Conservation (phyloP, 2,329 filamentous ascomycete genomes). For the Penicillium hesseltinei region DNA sequence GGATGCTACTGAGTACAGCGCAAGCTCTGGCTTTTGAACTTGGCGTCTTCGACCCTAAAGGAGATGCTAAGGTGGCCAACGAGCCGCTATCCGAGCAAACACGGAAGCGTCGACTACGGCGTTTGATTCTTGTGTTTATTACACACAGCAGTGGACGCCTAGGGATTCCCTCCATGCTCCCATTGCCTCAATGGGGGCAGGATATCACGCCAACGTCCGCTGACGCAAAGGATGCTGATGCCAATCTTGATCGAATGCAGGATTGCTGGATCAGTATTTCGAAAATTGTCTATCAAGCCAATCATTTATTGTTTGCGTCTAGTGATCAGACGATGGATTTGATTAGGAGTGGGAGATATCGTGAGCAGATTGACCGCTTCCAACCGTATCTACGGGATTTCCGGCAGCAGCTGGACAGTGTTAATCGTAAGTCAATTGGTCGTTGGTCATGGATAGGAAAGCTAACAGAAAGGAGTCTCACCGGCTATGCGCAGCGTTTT, state of each 20-base stretch:
- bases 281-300: slow-evolving; percentile 85
- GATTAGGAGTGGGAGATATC: slow-evolving; percentile 82
- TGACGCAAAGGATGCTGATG: slow-evolving; percentile 32
- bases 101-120: slow-evolving; percentile 77
- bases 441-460: background rate
- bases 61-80: slow-evolving; percentile 63
- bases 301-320: slow-evolving; percentile 82
- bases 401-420: slow-evolving; percentile 78
- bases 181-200: slow-evolving; percentile 49
- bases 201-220: slow-evolving; percentile 36
- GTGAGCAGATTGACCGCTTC: slow-evolving; percentile 75
- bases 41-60: slow-evolving; percentile 90
- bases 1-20: slow-evolving; percentile 93
- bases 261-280: slow-evolving; percentile 95
- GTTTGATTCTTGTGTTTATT: slow-evolving; percentile 84
- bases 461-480: slow-evolving; percentile 46
- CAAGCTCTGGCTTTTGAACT: slow-evolving; percentile 89
- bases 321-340: slow-evolving; percentile 84
- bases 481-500: slow-evolving; percentile 70
- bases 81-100: slow-evolving; percentile 61
- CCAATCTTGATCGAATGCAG: slow-evolving; percentile 57
- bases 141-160: slow-evolving; percentile 91
- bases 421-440: slow-evolving; percentile 49
- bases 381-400: slow-evolving; percentile 75
- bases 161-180: slow-evolving; percentile 91